phyloP scores from a whole-genome alignment of 2,329 filamentous ascomycete species.

The Aspergillus viridinutans region DNA sequence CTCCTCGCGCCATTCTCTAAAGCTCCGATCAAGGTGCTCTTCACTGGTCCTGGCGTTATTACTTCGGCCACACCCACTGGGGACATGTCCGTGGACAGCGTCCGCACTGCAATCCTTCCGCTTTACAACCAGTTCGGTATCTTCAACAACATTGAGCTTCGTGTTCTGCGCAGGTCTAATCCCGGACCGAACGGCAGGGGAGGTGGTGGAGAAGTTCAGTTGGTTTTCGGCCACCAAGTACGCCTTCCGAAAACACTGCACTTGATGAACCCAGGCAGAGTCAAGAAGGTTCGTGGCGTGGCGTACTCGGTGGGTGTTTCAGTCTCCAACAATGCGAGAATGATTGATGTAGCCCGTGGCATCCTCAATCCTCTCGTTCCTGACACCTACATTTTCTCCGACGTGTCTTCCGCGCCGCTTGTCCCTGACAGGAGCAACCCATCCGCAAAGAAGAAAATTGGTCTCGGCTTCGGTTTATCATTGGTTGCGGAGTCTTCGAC shows the following conservation, averaged over 20 bases:
- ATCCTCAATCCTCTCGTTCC: conserved; percentile 80
- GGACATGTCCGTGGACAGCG: conserved; percentile 87
- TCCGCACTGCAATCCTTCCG: conserved; percentile 87
- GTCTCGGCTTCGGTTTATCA: conserved; percentile 86
- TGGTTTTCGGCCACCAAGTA: conserved; percentile 90
- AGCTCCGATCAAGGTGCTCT: conserved; percentile 80
- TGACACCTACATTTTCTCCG: conserved; percentile 84
- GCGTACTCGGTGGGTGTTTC: conserved; percentile 91
- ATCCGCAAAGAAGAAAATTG: conserved; percentile 57
- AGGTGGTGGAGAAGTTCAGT: conserved; percentile 87
- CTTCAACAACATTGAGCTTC: conserved; percentile 75
- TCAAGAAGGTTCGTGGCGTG: conserved; percentile 86
- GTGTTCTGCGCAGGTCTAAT: conserved; percentile 76
- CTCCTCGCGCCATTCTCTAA: conserved; percentile 92
- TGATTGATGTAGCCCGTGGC: conserved; percentile 87
- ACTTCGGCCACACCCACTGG: conserved; percentile 78
- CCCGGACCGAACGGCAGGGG: conserved; percentile 69
- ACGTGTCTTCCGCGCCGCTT: conserved; percentile 58
- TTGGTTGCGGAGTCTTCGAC: conserved; percentile 89
- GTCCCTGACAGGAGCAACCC: conserved; percentile 64
- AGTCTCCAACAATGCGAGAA: conserved; percentile 86
- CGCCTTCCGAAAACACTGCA: conserved; percentile 92
- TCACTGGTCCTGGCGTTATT: conserved; percentile 87
- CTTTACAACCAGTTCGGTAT: conserved; percentile 90
- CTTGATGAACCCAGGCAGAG: conserved; percentile 73